Conservation (phyloP, 352 stramenopile genomes). For the Globisporangium cederbergense region DNA sequence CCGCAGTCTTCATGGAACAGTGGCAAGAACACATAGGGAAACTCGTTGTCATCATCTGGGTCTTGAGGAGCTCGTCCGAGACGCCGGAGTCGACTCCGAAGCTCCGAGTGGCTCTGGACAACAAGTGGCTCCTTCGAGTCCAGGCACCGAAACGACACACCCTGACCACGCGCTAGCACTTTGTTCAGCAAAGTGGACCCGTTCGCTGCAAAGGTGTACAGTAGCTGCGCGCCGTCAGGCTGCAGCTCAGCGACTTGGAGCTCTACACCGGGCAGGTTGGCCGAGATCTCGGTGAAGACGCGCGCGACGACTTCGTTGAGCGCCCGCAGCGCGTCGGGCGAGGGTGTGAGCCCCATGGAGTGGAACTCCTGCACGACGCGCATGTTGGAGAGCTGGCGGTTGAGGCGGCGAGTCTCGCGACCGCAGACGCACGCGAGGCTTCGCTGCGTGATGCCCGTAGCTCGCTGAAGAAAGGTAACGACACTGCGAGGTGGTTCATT, state of each 20-base stretch:
- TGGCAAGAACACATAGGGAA: conserved; percentile 63
- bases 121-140: conserved; percentile 40
- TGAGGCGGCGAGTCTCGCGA: conserved; percentile 32
- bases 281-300: conserved; percentile 45
- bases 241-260: conserved; percentile 60
- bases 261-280: conserved; percentile 48
- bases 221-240: conserved; percentile 33
- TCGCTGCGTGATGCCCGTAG: conserved; percentile 34
- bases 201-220: conserved; percentile 48
- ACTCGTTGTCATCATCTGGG: conserved; percentile 9
- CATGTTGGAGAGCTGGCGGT: conserved; percentile 26
- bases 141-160: conserved; percentile 54
- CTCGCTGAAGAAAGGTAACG: conserved; percentile 29
- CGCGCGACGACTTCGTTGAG: conserved; percentile 37
- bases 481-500: conserved; percentile 11
- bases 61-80: conserved; percentile 15
- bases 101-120: conserved; percentile 31
- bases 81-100: conserved; percentile 28
- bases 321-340: conserved; percentile 40
- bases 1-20: conserved; percentile 61
- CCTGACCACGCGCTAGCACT: conserved; percentile 40
- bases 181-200: conserved; percentile 32
- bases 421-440: conserved; percentile 51
- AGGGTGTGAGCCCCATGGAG: conserved; percentile 50
- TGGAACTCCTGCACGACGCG: conserved; percentile 25